Evolutionary conservation across 2,329 filamentous ascomycete genomes (phyloP).

Genomic region (Verticillium zaregamsianum): DNA sequence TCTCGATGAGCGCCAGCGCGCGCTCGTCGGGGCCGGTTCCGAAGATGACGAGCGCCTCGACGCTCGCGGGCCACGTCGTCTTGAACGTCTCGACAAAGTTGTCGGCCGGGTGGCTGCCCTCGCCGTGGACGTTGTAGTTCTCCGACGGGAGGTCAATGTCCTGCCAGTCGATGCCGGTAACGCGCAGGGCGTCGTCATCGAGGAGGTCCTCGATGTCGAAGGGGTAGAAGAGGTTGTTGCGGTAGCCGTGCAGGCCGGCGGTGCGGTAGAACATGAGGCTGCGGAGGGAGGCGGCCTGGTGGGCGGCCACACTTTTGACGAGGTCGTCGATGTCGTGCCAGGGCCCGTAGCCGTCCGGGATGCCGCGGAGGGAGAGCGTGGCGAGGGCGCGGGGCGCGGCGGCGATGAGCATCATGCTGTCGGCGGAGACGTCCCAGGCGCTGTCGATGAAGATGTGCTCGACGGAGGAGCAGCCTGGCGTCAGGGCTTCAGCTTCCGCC

Average conservation of each 20-base stretch:
- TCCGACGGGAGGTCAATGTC: neutral
- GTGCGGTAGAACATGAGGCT: constrained; percentile 2
- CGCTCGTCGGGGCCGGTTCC: neutral
- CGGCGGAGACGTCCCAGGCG: neutral
- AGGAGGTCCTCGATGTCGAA: neutral
- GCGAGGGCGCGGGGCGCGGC: constrained; percentile 1
- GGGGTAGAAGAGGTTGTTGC: neutral
- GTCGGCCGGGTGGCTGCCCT: neutral
- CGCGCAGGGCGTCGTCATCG: neutral
- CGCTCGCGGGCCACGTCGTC: neutral
- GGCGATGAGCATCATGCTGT: neutral
- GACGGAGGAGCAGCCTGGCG: neutral
- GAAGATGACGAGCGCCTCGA: neutral
- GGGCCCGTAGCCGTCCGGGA: too few relatives aligned
- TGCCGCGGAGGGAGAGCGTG: neutral
- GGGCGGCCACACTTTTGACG: neutral
- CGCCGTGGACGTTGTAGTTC: neutral
- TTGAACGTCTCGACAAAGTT: too few relatives aligned
- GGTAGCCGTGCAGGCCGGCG: neutral
- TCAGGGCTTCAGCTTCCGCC: neutral
- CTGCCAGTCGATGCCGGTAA: neutral
- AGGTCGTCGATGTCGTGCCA: neutral
- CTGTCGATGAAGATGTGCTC: neutral
- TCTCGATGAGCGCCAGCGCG: neutral
- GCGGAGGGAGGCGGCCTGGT: neutral